Evolutionary conservation across 1,284 basidiomycete genomes (phyloP).

Genomic region (Uromyces viciae-fabae): DNA sequence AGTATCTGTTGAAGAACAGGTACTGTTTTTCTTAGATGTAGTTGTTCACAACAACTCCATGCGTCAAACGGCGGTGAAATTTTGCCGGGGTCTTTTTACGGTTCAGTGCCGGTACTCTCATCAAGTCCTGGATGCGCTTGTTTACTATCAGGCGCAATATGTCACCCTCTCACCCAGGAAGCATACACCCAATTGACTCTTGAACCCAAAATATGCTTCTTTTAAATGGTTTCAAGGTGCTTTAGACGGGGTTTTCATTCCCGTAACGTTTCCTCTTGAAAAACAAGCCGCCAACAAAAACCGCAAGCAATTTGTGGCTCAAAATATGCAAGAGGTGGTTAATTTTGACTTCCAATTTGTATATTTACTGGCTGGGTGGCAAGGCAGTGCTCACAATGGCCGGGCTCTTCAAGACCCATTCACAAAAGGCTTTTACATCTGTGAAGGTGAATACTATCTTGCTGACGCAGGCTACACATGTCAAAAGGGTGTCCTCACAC

Average conservation of each 20-base stretch:
- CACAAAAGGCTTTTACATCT: not conserved
- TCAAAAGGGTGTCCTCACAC: constrained; percentile 53
- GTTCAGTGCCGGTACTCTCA: too few species aligned
- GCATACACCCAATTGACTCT: too few species aligned
- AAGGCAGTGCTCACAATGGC: constrained; percentile 56
- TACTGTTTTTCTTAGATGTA: not conserved
- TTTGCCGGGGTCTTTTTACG: not conserved
- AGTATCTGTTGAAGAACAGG: not conserved
- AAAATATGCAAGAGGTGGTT: constrained; percentile 55
- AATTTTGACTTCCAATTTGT: constrained; percentile 52
- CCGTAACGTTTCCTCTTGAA: constrained; percentile 47
- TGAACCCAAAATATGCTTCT: constrained; percentile 48
- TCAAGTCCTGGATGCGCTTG: too few species aligned
- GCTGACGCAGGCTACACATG: constrained; percentile 25
- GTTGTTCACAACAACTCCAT: not conserved
- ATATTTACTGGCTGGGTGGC: constrained; percentile 56
- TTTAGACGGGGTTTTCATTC: constrained; percentile 53
- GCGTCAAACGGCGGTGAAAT: not conserved
- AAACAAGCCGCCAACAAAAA: constrained; percentile 49
- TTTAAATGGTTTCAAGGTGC: constrained; percentile 53
- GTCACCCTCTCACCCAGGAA: too few species aligned
- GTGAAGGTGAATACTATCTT: not conserved
- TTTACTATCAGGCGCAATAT: too few species aligned
- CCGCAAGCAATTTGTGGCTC: constrained; percentile 51
- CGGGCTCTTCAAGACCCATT: constrained; percentile 50